Base-by-base conservation (phyloP, 208 protist genomes). In the Trypanosoma platydactyli region DNA sequence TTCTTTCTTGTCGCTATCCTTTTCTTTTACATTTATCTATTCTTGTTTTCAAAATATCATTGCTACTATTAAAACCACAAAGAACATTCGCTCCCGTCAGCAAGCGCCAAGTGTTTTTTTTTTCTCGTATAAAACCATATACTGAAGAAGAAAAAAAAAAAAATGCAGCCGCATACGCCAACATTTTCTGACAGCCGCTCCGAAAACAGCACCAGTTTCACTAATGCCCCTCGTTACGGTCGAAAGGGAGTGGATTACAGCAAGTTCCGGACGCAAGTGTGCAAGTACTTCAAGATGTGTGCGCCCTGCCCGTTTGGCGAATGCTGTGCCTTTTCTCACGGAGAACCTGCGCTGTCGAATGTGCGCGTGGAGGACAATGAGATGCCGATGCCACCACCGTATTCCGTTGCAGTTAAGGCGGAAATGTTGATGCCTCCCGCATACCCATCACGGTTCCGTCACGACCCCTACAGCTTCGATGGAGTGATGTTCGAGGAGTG, bases 221-320 rank as follows among this genome's bases (percentile, higher is more conserved):
- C n/a, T n/a, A 68, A 25, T 52, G 49, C 50, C 51, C 38, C 64
- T n/a, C 64, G 75, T 51, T 71, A 82, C 68, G 73, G 54, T 45
- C 67, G 59, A 45, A 75, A 71, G 70, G 79, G 84, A 62, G 91
- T 94, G 18, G 91, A 94, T 68, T 77, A 79, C 68, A 79, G 67
- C 64, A 96, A 96, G 78, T 89, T 83, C 68, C 89, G 90, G 71
- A 94, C 89, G 25, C 92, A 90, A 70, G 66, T 86, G 73, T 96
- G 91, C 82, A 84, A 87, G 76, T 88, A 94, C 81, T 96, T 77
- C 65, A 35, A 78, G 15, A 66, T 80, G 46, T 84, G 88, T 24
- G 22, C 80, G 12, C 60, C 64, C 29, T 96, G 91, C 77, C 82
- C 84, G 3, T 96, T 94, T 57, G 88, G 83, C 20, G 80, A 90